Conservation (phyloP, 2,329 filamentous ascomycete genomes). For the Phaeosphaeriaceae sp. region DNA sequence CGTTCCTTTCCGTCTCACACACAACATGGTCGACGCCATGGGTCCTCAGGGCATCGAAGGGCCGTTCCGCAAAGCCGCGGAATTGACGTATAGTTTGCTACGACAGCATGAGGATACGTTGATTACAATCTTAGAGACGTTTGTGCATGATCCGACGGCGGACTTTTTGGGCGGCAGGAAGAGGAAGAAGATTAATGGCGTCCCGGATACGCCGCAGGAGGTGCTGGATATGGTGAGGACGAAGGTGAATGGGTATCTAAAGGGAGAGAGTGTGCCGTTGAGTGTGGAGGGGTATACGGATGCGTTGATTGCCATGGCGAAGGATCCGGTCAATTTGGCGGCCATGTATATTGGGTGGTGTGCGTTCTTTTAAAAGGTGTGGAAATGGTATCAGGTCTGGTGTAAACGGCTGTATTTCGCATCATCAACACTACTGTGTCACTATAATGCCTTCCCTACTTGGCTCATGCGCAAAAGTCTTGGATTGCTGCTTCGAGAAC, state of each 20-base stretch:
- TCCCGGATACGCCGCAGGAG: slow-evolving; percentile 75
- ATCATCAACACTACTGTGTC: too few species aligned
- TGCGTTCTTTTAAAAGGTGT: slow-evolving; percentile 65
- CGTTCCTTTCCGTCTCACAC: slow-evolving; percentile 94
- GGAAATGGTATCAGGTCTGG: too few species aligned
- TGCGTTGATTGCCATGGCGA: slow-evolving; percentile 87
- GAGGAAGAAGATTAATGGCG: slow-evolving; percentile 61
- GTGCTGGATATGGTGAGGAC: slow-evolving; percentile 88
- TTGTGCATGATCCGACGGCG: slow-evolving; percentile 94
- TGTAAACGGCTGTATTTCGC: too few species aligned
- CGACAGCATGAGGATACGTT: slow-evolving; percentile 93
- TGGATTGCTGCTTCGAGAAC: too few species aligned
- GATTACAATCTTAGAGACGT: slow-evolving; percentile 97
- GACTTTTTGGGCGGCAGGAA: slow-evolving; percentile 81
- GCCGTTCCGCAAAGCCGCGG: slow-evolving; percentile 88
- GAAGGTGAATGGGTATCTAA: slow-evolving; percentile 84
- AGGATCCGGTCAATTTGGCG: slow-evolving; percentile 78
- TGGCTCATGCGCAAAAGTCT: background rate
- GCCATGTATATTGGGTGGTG: slow-evolving; percentile 98
- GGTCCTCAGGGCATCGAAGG: slow-evolving; percentile 92
- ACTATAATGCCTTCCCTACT: too few species aligned
- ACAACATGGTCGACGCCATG: slow-evolving; percentile 99
- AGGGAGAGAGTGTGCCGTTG: slow-evolving; percentile 88
- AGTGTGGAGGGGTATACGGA: slow-evolving; percentile 98
- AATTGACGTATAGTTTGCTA: slow-evolving; percentile 84